Base-by-base conservation (phyloP, 495 filamentous ascomycete species). In the Staphylotrichum longicolle region DNA sequence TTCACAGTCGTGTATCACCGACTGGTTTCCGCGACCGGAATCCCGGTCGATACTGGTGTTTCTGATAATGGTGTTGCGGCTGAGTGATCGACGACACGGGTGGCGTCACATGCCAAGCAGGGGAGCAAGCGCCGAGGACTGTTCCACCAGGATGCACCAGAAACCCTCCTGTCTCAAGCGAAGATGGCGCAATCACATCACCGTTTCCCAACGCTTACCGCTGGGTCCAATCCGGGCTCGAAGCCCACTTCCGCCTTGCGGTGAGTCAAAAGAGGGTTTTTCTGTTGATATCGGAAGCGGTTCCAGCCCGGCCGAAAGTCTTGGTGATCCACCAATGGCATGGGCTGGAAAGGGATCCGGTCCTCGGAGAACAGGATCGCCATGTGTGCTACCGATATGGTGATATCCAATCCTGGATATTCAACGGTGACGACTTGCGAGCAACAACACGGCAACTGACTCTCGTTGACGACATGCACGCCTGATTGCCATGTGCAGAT, bases 121-220 rank as follows among this genome's bases (percentile, higher is more conserved):
- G 49, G 6, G 8, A 14, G 20, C 11, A 48, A 30, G 7, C 3
- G 4, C 3, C 15, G 15, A 15, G 34, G 20, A 27, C 20, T 7
- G 45, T 45, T 45, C 42, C 11, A 45, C n/a, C 7, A 14, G 20
- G 27, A 42, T 4, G 20, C 30, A 32, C 4, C 5, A 3, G 15
- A 32, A 9, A 45, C 27, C 41, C 15, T 30, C n/a, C 7, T 11
- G n/a, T 33, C 8, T n/a, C n/a, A 52, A 41, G 39, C 57, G 46
- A 59, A n/a, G 35, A 59, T 59, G 57, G 57, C 57, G 57, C 57
- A 51, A 59, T 59, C 42, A 12, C 11, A 20, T 52, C 20, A 48
- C 34, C 33, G n/a, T 39, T n/a, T 42, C 27, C 47, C 45, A 40
- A 41, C 0, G 7, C 20, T 40, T n/a, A 10, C 46, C 15, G 1